Evolutionary conservation across 2,329 filamentous ascomycete genomes (phyloP).

Genomic region (Xylaria sp.): DNA sequence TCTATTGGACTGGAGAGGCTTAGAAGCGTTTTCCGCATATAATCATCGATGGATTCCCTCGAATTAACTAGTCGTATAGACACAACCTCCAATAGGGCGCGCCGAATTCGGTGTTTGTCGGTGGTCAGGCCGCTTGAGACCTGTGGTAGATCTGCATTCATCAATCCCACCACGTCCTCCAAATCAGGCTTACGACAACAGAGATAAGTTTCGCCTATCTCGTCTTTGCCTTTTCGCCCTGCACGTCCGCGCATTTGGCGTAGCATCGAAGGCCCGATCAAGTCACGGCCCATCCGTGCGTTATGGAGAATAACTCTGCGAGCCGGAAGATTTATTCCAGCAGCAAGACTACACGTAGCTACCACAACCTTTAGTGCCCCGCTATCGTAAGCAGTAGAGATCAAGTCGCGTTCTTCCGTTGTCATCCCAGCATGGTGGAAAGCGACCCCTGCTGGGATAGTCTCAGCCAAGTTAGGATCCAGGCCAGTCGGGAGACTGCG

Average conservation of each 20-base stretch:
- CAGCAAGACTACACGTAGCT: slow-evolving; percentile 83
- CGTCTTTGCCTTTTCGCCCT: slow-evolving; percentile 81
- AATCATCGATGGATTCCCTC: slow-evolving; percentile 72
- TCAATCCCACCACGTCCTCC: slow-evolving; percentile 74
- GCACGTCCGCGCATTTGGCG: slow-evolving; percentile 84
- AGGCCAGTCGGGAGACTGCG: slow-evolving; percentile 73
- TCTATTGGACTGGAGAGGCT: slow-evolving; percentile 65
- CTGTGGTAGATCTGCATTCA: slow-evolving; percentile 77
- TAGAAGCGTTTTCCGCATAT: slow-evolving; percentile 74
- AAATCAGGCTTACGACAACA: slow-evolving; percentile 77
- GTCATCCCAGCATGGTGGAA: slow-evolving; percentile 80
- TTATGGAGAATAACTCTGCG: slow-evolving; percentile 80
- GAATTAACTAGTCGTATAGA: slow-evolving; percentile 75
- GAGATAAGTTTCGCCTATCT: slow-evolving; percentile 80
- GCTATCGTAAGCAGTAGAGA: slow-evolving; percentile 76
- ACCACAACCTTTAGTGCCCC: slow-evolving; percentile 77
- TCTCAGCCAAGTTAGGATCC: slow-evolving; percentile 73
- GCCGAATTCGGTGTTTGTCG: slow-evolving; percentile 74
- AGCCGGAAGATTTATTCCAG: slow-evolving; percentile 80
- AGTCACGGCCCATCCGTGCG: slow-evolving; percentile 78
- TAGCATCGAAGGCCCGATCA: slow-evolving; percentile 82
- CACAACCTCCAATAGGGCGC: slow-evolving; percentile 78
- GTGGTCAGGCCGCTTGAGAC: slow-evolving; percentile 75
- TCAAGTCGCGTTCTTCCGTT: slow-evolving; percentile 77
- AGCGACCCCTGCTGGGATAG: slow-evolving; percentile 73